Percentiles rank a stretch among this genome's conserved stretches.
These are phyloP conservation scores for Asterella californica DNA, from an alignment of 225 moss, liverwort and hornwort species.

Conservation along the genomic window DNA sequence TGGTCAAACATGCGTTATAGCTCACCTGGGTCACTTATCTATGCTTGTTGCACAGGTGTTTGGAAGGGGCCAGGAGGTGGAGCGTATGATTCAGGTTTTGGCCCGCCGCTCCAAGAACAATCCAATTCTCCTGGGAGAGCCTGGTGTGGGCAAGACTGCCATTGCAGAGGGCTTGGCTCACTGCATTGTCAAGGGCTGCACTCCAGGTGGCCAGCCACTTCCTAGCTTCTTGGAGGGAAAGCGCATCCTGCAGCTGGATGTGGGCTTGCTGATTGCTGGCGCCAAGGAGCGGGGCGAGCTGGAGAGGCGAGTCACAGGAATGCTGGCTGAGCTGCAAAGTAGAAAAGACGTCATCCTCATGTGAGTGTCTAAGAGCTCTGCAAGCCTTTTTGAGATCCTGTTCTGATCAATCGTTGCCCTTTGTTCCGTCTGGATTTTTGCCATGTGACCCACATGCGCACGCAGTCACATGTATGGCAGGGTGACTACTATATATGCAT, in stretches of 20 bases:
- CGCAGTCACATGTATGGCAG: too few relatives aligned
- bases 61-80: conserved; percentile 14
- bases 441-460: too few relatives aligned
- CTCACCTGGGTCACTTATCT: too few relatives aligned
- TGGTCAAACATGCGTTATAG: too few relatives aligned
- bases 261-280: conserved; percentile 84
- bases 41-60: not conserved
- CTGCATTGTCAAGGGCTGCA: conserved; percentile 17
- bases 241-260: conserved; percentile 74
- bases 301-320: conserved; percentile 74
- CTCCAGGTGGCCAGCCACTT: too few relatives aligned
- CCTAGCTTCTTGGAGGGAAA: too few relatives aligned
- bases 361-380: conserved; percentile 17
- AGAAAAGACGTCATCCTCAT: conserved; percentile 61
- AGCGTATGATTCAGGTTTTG: conserved; percentile 22
- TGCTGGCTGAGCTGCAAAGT: conserved; percentile 64
- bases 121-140: conserved; percentile 31
- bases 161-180: conserved; percentile 33
- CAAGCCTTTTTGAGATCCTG: too few relatives aligned
- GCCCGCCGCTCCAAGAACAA: conserved; percentile 27
- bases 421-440: too few relatives aligned
- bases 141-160: conserved; percentile 40
- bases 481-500: too few relatives aligned
- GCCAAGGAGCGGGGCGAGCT: conserved; percentile 84
- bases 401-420: too few relatives aligned